These are phyloP conservation scores for Fomitopsis betulina DNA, from an alignment of 1,284 basidiomycete genomes.

Conservation along the genomic window DNA sequence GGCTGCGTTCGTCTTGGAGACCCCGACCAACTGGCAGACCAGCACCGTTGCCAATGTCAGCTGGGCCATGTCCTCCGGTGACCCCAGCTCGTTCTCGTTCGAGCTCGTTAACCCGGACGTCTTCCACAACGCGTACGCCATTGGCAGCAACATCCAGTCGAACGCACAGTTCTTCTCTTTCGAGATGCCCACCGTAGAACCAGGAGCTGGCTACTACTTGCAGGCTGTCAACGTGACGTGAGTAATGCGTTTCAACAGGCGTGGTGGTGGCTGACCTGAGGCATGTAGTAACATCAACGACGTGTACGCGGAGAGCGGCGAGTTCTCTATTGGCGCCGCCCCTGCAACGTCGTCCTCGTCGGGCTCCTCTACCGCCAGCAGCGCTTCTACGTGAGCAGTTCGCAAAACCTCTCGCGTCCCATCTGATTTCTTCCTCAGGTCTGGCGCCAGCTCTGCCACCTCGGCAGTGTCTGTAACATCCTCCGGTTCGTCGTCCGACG, in stretches of 20 bases:
- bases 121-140: constrained; percentile 53
- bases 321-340: constrained; percentile 40
- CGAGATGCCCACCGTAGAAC: constrained; percentile 45
- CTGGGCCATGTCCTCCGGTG: constrained; percentile 40
- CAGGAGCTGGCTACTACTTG: constrained; percentile 42
- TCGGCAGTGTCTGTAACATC: neutral
- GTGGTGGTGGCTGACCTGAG: neutral
- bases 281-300: constrained; percentile 40
- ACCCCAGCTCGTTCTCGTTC: constrained; percentile 37
- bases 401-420: no score
- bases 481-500: neutral
- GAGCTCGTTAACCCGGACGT: constrained; percentile 39
- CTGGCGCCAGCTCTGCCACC: neutral
- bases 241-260: constrained; percentile 9
- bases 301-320: constrained; percentile 36
- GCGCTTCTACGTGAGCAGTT: constrained; percentile 8
- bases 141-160: constrained; percentile 55
- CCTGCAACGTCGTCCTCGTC: constrained; percentile 18
- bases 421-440: neutral
- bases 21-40: constrained; percentile 31
- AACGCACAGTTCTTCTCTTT: constrained; percentile 32
- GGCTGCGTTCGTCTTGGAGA: constrained; percentile 40
- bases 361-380: constrained; percentile 10
- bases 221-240: constrained; percentile 44
- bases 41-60: constrained; percentile 36